Base-by-base conservation (phyloP, 139 green algal genomes). In the Coelastrella sp. region DNA sequence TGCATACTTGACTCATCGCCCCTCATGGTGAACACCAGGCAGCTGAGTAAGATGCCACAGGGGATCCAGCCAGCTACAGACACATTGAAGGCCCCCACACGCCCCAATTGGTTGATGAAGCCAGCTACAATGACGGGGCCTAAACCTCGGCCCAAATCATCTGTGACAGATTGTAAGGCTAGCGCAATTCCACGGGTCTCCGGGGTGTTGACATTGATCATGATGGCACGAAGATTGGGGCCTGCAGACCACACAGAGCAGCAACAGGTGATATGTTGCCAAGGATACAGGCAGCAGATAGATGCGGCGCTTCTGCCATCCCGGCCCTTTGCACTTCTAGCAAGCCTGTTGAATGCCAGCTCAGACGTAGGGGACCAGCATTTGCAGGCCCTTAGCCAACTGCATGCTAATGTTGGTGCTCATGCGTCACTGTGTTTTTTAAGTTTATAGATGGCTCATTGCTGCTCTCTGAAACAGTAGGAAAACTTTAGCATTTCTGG, bases 191-290 rank as follows among this genome's bases (percentile, higher is more conserved):
- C 96, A 0, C 96, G 91, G 11, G 91, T 94, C 90, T 98, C 96
- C 5, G 96, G 96, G n/a, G 78, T 74, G 92, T 98, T 98, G 14
- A 97, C 94, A 75, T 98, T 97, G 49, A 98, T 86, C 82, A 98
- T 93, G 83, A 97, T 94, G 17, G 96, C 94, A 58, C 92, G 85
- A 24, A 96, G 87, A 92, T 95, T 96, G 27, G 95, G 95, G 0
- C 95, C 94, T 17, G 94, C 73, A 75, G 15, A 6, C 27, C 22
- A 27, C n/a, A 20, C 49, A 25, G 7, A 63, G 59, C 25, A 78
- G 65, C 57, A 85, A 27, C n/a, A 82, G 14, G 73, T 49, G 3
- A 49, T 49, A 49, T 49, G 35, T 49, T 1, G 35, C 35, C 35
- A 49, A 49, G 1, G 35, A 49, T 49, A 49, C 35, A 49, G 35